phyloP scores from a whole-genome alignment of 2,329 filamentous ascomycete genomes.

The Claviceps arundinis region DNA sequence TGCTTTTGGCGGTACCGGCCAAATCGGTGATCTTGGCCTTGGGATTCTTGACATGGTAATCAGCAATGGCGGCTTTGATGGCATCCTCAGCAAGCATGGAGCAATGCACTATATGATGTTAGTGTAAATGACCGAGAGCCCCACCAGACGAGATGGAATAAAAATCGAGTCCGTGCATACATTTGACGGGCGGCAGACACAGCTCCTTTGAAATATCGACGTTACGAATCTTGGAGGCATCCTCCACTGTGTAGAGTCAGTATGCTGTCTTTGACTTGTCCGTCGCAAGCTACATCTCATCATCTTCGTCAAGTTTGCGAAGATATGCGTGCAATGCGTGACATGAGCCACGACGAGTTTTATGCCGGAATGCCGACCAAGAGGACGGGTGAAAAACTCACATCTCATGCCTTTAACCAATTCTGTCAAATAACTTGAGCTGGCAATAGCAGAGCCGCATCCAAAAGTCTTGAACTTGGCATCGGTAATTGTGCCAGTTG shows the following conservation, averaged over 20 bases:
- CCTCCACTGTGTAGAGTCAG: conserved; percentile 45
- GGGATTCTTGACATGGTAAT: conserved; percentile 71
- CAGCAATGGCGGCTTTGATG: conserved; percentile 80
- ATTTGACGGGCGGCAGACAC: conserved; percentile 75
- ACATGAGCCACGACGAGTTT: not conserved
- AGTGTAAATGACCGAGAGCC: not conserved
- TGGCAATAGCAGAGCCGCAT: conserved; percentile 88
- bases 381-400: conserved; percentile 1
- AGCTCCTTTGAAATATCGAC: conserved; percentile 97
- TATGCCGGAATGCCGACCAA: not conserved
- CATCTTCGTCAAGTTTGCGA: not conserved
- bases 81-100: conserved; percentile 86
- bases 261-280: not conserved
- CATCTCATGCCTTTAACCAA: conserved; percentile 81
- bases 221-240: conserved; percentile 86
- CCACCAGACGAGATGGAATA: not conserved
- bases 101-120: conserved; percentile 57
- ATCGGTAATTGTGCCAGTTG: conserved; percentile 78
- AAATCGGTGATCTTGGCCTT: conserved; percentile 52
- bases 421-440: conserved; percentile 77
- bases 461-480: conserved; percentile 98
- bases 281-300: not conserved
- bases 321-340: not conserved
- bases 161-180: conserved; percentile 35
- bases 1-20: conserved; percentile 48